These are phyloP conservation scores for Tetradesmus lagerheimii DNA, from an alignment of 139 green algal genomes.

Conservation along the genomic window DNA sequence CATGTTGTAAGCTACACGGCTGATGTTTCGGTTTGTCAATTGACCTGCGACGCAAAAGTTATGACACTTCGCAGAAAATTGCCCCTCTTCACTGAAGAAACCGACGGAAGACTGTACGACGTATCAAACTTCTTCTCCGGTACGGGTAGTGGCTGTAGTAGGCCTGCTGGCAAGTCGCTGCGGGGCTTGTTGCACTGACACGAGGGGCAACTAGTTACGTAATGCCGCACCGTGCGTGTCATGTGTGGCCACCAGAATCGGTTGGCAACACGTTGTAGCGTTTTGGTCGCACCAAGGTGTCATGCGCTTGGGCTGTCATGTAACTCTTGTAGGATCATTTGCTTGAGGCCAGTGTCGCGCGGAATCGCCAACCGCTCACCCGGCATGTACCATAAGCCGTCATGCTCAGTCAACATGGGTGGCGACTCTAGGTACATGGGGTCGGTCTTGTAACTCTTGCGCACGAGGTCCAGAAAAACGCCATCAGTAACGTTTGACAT, in stretches of 20 bases:
- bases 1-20: too few relatives aligned
- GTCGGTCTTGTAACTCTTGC: background rate
- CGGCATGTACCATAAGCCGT: too few relatives aligned
- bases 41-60: too few relatives aligned
- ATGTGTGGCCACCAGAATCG: conserved; percentile 56
- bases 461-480: background rate
- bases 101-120: too few relatives aligned
- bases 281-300: conserved; percentile 49
- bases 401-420: background rate
- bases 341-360: too few relatives aligned
- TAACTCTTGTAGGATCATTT: too few relatives aligned
- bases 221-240: conserved; percentile 34
- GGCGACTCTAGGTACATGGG: background rate
- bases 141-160: conserved; percentile 61
- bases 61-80: too few relatives aligned
- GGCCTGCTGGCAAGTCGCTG: conserved; percentile 41
- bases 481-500: background rate
- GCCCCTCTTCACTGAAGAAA: too few relatives aligned
- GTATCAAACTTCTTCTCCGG: conserved; percentile 56
- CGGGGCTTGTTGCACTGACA: conserved; percentile 59
- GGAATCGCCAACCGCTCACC: too few relatives aligned
- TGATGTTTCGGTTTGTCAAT: too few relatives aligned
- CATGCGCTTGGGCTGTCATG: conserved; percentile 39
- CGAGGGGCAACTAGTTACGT: conserved; percentile 47
- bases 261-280: background rate